phyloP scores from a whole-genome alignment of 345 rosid genomes.

The Linum tenue region DNA sequence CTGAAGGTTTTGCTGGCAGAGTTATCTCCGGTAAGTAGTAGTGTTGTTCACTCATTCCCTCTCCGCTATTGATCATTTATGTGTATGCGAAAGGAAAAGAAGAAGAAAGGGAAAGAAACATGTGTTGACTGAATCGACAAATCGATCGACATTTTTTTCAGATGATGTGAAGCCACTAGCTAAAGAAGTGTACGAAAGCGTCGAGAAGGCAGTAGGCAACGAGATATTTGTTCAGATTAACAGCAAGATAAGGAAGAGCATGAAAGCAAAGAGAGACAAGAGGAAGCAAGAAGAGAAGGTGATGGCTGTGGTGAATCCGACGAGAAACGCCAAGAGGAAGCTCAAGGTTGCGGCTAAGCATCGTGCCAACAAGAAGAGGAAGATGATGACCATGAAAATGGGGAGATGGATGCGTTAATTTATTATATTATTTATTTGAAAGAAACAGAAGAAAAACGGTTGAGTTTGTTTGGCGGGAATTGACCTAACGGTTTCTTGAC shows the following conservation, averaged over 20 bases:
- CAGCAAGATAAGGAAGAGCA: constrained; percentile 47
- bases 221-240: constrained; percentile 47
- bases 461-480: neutral
- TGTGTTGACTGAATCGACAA: neutral
- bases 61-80: neutral
- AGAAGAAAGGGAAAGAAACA: neutral
- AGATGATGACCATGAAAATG: constrained; percentile 57
- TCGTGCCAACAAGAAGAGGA: constrained; percentile 67
- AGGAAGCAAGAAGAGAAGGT: constrained; percentile 67
- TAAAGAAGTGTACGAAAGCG: constrained; percentile 49
- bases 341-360: constrained; percentile 64
- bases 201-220: constrained; percentile 45
- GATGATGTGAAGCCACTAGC: constrained; percentile 65
- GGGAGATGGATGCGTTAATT: constrained; percentile 45
- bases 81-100: neutral
- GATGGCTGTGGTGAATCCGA: constrained; percentile 83
- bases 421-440: no score
- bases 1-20: constrained; percentile 81
- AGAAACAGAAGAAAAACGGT: neutral
- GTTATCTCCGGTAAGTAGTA: constrained; percentile 43
- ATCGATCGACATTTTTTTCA: constrained; percentile 16
- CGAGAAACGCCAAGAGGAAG: constrained; percentile 79
- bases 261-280: constrained; percentile 61
- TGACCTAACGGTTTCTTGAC: neutral
- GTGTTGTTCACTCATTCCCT: neutral